Conservation (phyloP, 345 rosid genomes). For the Salix arbutifolia region DNA sequence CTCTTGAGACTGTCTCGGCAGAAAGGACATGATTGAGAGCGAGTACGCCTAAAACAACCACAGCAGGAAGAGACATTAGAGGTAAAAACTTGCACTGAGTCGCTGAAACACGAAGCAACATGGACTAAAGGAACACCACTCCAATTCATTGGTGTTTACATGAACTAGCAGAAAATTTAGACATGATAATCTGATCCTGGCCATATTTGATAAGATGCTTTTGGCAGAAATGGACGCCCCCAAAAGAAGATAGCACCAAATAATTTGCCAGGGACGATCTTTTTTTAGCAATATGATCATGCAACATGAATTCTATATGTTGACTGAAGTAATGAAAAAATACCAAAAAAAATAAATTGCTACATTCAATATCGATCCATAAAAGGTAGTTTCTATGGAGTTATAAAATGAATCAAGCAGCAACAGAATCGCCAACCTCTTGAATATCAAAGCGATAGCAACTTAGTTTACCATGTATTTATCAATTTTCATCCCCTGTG, state of each 20-base stretch:
- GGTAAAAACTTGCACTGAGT: neutral
- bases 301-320: neutral
- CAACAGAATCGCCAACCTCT: neutral
- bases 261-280: neutral
- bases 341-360: neutral
- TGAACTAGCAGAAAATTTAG: neutral
- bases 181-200: neutral
- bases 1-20: conserved; percentile 64
- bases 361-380: neutral
- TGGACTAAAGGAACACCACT: neutral
- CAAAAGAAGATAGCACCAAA: neutral
- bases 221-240: neutral
- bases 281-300: neutral
- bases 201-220: neutral
- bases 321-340: neutral
- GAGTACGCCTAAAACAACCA: conserved; percentile 36
- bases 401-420: neutral
- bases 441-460: neutral
- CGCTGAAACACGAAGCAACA: too few relatives aligned
- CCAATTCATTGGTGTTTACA: neutral
- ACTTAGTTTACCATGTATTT: neutral
- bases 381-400: neutral
- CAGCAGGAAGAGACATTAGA: neutral
- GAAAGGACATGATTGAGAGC: conserved; percentile 67
- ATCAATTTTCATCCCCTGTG: neutral